Conservation (phyloP, 257 asterid genomes). For the Anisodus acutangulus region DNA sequence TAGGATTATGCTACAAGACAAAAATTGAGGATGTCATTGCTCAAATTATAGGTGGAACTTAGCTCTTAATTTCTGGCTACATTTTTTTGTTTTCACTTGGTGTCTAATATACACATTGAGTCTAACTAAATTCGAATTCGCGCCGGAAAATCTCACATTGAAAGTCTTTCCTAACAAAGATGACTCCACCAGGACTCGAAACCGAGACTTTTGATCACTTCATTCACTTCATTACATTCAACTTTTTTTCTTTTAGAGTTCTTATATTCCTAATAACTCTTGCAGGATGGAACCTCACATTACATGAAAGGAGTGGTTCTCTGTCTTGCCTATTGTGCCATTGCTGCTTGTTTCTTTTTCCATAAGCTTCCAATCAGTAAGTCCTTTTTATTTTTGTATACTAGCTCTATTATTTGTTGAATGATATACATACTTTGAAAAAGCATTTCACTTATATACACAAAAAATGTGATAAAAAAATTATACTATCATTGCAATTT, state of each 20-base stretch:
- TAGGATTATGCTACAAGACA: not conserved
- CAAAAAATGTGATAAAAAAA: not conserved
- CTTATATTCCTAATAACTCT: not conserved
- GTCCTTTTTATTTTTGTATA: not conserved
- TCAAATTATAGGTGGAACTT: slow-evolving; percentile 7
- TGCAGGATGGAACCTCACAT: slow-evolving; percentile 53
- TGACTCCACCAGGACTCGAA: not conserved
- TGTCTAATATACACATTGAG: not conserved
- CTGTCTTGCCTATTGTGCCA: slow-evolving; percentile 44
- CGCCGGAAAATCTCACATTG: no score
- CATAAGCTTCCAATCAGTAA: slow-evolving; percentile 39
- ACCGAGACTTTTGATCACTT: not conserved
- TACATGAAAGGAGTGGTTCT: slow-evolving; percentile 52
- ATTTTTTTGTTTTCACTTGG: not conserved
- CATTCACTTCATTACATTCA: not conserved
- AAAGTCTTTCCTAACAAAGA: not conserved
- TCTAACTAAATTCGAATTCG: no score
- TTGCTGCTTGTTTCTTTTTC: slow-evolving; percentile 50
- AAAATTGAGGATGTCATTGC: slow-evolving; percentile 6
- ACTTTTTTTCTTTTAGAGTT: not conserved
- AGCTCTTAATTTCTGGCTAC: not conserved
- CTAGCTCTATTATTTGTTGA: not conserved
- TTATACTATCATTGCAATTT: not conserved
- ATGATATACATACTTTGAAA: not conserved
- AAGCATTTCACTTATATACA: not conserved